These are phyloP conservation scores for Phytophthora lateralis DNA, from an alignment of 352 stramenopile genomes.

Conservation along the genomic window DNA sequence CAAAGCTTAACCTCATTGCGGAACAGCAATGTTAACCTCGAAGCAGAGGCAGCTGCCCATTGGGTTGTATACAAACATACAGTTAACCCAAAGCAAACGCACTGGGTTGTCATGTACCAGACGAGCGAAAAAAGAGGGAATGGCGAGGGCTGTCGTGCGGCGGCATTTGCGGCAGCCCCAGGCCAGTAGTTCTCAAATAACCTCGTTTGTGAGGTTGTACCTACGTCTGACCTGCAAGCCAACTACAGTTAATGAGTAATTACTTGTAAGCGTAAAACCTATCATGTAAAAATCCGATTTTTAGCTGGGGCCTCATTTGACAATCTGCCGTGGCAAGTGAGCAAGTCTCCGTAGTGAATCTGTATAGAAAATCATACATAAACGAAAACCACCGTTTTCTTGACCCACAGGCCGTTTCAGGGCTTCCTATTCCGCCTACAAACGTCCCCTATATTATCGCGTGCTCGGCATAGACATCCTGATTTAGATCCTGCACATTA, in stretches of 20 bases:
- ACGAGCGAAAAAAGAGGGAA: no score
- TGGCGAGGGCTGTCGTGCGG: no score
- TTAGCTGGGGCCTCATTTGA: not conserved
- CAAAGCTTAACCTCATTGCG: constrained; percentile 31
- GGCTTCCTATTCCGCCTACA: not conserved
- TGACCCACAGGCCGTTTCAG: not conserved
- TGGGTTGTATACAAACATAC: constrained; percentile 6
- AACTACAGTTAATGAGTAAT: no score
- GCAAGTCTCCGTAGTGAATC: not conserved
- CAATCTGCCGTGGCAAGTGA: not conserved
- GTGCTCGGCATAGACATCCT: not conserved
- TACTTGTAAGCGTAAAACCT: not conserved
- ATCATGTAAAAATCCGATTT: constrained; percentile 6
- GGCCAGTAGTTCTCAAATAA: no score
- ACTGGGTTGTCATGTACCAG: no score
- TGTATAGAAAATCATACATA: no score
- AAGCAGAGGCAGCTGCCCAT: constrained; percentile 2
- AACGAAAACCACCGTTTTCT: no score
- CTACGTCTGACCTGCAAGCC: not conserved
- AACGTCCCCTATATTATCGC: constrained; percentile 3
- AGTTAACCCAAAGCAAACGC: constrained; percentile 5
- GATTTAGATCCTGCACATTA: not conserved
- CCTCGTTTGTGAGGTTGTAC: not conserved
- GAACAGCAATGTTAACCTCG: constrained; percentile 33
- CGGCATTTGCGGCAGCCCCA: no score